Base-by-base conservation (phyloP, 345 rosid species). In the Bruguiera parviflora region DNA sequence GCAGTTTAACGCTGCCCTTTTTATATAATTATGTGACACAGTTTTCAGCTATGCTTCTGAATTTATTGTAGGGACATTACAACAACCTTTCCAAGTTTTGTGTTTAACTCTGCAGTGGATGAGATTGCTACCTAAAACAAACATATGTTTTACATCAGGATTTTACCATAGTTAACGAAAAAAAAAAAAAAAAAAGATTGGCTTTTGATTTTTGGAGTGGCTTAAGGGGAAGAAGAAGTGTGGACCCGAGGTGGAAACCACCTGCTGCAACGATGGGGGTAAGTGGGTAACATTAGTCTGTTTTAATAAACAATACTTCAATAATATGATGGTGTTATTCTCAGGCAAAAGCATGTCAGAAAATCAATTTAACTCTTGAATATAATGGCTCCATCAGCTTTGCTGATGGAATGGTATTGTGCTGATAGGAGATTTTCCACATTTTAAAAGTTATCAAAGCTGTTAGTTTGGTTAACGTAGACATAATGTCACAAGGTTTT, bases 11-110 rank as follows among this genome's bases (percentile, higher is more conserved):
- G 0, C 52, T 19, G 27, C 46, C 22, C 11, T 16, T 8, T 31
- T 57, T 33, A 62, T 8, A 4, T 2, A 4, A 9, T 8, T 25
- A 9, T 64, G 5, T 18, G 21, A 7, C 13, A 28, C 19, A 6
- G 20, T 53, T 18, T 20, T 53, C 37, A 39, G 15, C 7, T 53
- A 8, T 58, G 27, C 15, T 59, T 24, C 28, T 53, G 58, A n/a
- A 61, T 25, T 25, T 19, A 56, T 69, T 79, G 82, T 89, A 91
- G 98, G 88, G 97, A 94, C 73, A 94, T 94, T 68, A 91, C 98
- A 0, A 91, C 98, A 4, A 89, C 98, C 2, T 94, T 94, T 76
- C 97, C 97, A 8, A 94, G 98, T 78, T 94, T 94, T 73, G 89
- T 94, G 68, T 94, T 94, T 72, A 81, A 94, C 73, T 91, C 98